phyloP scores from a whole-genome alignment of 2,329 filamentous ascomycete species.

The Xylariomycetidae sp. region DNA sequence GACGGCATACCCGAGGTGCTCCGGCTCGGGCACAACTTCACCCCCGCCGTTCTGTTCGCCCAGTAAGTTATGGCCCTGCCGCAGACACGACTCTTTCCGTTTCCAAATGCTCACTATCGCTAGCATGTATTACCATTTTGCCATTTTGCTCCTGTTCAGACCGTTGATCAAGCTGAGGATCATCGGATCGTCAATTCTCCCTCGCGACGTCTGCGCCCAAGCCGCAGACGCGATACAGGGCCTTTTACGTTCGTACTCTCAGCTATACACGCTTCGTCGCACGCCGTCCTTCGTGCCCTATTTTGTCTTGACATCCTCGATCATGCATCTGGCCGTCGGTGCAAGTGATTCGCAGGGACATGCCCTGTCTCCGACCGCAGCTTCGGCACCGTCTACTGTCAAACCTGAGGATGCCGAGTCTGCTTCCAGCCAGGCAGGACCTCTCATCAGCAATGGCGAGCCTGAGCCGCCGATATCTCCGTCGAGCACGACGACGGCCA shows the following conservation, averaged over 20 bases:
- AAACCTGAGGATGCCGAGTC: conserved; percentile 12
- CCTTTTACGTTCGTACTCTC: conserved; percentile 49
- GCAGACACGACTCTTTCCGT: not conserved
- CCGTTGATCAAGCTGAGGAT: conserved; percentile 62
- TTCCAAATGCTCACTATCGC: not conserved
- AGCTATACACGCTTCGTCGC: conserved; percentile 50
- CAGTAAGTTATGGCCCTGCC: conserved; percentile 50
- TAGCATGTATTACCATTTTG: conserved; percentile 66
- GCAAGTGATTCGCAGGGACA: conserved; percentile 26
- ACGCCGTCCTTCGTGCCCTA: conserved; percentile 58
- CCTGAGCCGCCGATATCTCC: conserved; percentile 10
- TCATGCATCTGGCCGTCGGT: conserved; percentile 53
- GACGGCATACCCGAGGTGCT: conserved; percentile 59
- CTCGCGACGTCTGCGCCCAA: conserved; percentile 59
- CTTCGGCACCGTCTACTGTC: conserved; percentile 15
- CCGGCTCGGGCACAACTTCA: conserved; percentile 61
- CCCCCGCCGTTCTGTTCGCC: conserved; percentile 65
- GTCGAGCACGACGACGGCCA: conserved; percentile 14
- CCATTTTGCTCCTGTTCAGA: conserved; percentile 67
- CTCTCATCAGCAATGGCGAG: conserved; percentile 7
- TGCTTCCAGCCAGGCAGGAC: conserved; percentile 5
- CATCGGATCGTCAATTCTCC: conserved; percentile 56
- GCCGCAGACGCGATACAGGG: conserved; percentile 55
- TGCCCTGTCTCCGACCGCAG: conserved; percentile 13
- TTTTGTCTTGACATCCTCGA: conserved; percentile 55